phyloP scores from a whole-genome alignment of 2,329 filamentous ascomycete genomes.

The Sporothrix brunneoviolacea region DNA sequence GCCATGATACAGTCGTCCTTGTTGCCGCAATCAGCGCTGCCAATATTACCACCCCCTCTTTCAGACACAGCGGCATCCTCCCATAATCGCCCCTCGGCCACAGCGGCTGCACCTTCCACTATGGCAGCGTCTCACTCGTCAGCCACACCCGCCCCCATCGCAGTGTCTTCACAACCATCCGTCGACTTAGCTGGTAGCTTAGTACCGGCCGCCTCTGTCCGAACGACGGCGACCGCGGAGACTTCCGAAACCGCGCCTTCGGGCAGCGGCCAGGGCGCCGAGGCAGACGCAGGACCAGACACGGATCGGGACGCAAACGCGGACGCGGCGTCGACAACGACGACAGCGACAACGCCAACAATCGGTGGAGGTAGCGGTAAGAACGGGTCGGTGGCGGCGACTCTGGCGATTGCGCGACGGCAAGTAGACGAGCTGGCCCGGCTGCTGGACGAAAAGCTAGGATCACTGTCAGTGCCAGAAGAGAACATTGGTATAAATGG shows the following conservation, averaged over 20 bases:
- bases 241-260: conserved; percentile 5
- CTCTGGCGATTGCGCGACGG: conserved; percentile 45
- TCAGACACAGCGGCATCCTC: not conserved
- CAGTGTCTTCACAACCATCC: not conserved
- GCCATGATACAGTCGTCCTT: conserved; percentile 7
- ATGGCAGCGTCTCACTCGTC: not conserved
- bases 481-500: conserved; percentile 38
- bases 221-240: conserved; percentile 4
- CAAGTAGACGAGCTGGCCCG: conserved; percentile 53
- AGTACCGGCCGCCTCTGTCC: not conserved
- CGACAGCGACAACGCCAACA: conserved; percentile 30
- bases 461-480: conserved; percentile 45
- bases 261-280: not conserved
- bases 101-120: not conserved
- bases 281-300: not conserved
- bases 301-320: conserved; percentile 1
- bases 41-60: not conserved
- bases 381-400: conserved; percentile 33
- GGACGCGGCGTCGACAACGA: conserved; percentile 12
- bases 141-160: not conserved
- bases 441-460: conserved; percentile 56
- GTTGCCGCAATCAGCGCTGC: conserved; percentile 1
- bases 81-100: conserved; percentile 12
- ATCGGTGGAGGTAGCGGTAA: conserved; percentile 35
- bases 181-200: not conserved